Conservation (phyloP, 2,329 filamentous ascomycete genomes). For the Sporothrix luriei region DNA sequence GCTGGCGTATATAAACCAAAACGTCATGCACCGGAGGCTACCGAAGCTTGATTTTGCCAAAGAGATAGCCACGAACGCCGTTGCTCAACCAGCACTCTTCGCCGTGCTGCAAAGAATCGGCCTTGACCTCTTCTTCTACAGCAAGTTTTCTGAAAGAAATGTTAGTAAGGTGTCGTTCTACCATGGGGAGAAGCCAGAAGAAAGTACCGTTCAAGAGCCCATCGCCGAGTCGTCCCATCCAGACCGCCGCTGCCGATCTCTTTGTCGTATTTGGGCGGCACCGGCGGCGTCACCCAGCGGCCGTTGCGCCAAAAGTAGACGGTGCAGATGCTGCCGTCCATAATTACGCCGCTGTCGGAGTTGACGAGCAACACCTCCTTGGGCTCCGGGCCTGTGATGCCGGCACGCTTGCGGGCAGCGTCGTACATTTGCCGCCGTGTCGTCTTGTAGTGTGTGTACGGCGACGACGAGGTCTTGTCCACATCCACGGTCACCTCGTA, state of each 20-base stretch:
- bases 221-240: conserved; percentile 77
- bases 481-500: conserved; percentile 53
- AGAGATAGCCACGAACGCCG: conserved; percentile 76
- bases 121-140: conserved; percentile 64
- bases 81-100: conserved; percentile 90
- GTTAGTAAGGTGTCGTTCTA: neutral
- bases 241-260: conserved; percentile 70
- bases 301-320: conserved; percentile 76
- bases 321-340: conserved; percentile 83
- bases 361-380: conserved; percentile 79
- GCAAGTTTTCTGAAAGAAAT: conserved; percentile 56
- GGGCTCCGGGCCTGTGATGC: conserved; percentile 56
- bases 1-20: neutral
- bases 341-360: conserved; percentile 61
- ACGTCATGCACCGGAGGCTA: neutral
- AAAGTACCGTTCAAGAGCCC: conserved; percentile 69
- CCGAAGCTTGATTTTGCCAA: conserved; percentile 47
- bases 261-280: conserved; percentile 48
- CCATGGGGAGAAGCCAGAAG: conserved; percentile 33
- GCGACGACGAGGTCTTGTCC: conserved; percentile 49
- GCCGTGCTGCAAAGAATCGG: conserved; percentile 64
- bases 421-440: conserved; percentile 73
- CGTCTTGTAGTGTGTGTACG: conserved; percentile 87
- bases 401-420: conserved; percentile 63
- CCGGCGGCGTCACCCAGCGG: conserved; percentile 77